A percentile compares a stretch with the other conserved stretches of the same genome.
Evolutionary conservation across 495 filamentous ascomycete genomes (phyloP).

Genomic region (Aspergillus diversus): DNA sequence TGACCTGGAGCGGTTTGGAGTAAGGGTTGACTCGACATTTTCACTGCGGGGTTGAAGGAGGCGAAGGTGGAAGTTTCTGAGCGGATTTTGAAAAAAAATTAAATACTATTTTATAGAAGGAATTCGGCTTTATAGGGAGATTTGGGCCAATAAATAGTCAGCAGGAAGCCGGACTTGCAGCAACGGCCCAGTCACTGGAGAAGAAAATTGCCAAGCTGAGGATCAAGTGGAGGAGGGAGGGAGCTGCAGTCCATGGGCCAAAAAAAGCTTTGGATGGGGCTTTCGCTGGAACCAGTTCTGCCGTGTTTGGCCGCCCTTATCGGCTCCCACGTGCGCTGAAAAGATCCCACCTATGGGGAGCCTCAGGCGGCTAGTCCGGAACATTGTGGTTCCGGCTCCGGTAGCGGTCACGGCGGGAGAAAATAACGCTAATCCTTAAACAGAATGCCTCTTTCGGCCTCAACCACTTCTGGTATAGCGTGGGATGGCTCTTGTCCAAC

Average conservation of each 20-base stretch:
- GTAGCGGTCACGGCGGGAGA: slow-evolving; percentile 13
- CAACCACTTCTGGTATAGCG: slow-evolving; percentile 16
- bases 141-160: slow-evolving; percentile 1
- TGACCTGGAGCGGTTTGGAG: slow-evolving; percentile 79
- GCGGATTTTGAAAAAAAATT: background rate
- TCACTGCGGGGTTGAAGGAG: slow-evolving; percentile 11
- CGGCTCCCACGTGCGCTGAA: slow-evolving; percentile 12
- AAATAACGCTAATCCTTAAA: slow-evolving; percentile 12
- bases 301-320: background rate
- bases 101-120: background rate
- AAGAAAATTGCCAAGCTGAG: slow-evolving; percentile 4
- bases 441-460: slow-evolving; percentile 9
- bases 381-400: slow-evolving; percentile 4
- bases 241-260: background rate
- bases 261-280: background rate
- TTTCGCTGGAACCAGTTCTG: slow-evolving; percentile 7
- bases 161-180: background rate
- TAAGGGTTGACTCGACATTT: slow-evolving; percentile 95
- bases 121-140: background rate
- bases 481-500: slow-evolving; percentile 12
- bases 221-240: slow-evolving; percentile 8
- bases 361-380: slow-evolving; percentile 5
- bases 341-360: background rate
- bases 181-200: background rate
- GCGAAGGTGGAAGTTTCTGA: background rate